Percentiles rank a stretch among this genome's conserved stretches.
These are phyloP conservation scores for Daldinia sp. DNA, from an alignment of 2,329 filamentous ascomycete genomes.

Conservation along the genomic window DNA sequence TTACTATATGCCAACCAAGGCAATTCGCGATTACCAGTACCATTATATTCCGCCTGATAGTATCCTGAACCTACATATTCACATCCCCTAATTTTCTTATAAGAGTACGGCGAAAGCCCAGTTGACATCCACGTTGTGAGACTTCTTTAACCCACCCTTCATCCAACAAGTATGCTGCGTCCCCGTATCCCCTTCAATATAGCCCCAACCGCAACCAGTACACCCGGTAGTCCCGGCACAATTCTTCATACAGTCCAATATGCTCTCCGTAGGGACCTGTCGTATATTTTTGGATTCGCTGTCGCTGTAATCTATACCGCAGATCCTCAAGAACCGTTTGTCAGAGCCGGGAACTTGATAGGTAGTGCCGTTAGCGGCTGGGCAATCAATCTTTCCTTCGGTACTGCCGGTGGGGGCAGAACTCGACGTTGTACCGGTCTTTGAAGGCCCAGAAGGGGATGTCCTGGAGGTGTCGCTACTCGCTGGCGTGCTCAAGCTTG, in stretches of 20 bases:
- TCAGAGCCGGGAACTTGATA: constrained; percentile 53
- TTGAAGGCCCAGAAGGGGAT: constrained; percentile 25
- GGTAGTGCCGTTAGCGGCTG: constrained; percentile 54
- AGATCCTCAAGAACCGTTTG: constrained; percentile 54
- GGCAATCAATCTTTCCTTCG: constrained; percentile 49
- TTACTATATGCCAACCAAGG: no score
- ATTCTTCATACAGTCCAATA: constrained; percentile 55
- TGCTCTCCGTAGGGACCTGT: constrained; percentile 50
- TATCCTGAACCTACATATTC: not conserved
- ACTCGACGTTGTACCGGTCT: constrained; percentile 32
- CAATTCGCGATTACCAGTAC: constrained; percentile 15
- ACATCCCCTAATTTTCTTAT: constrained; percentile 18
- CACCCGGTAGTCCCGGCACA: constrained; percentile 53
- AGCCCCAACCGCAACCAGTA: constrained; percentile 56
- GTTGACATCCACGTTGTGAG: constrained; percentile 46
- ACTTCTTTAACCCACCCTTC: constrained; percentile 50
- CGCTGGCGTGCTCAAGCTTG: constrained; percentile 3
- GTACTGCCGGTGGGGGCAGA: constrained; percentile 39
- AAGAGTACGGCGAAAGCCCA: constrained; percentile 56
- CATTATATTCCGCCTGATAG: not conserved
- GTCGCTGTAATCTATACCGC: constrained; percentile 57
- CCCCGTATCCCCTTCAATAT: constrained; percentile 51
- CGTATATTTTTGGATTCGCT: constrained; percentile 42
- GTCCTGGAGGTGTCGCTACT: constrained; percentile 17
- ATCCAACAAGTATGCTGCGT: constrained; percentile 55